Conservation (phyloP, 2,329 filamentous ascomycete species). For the Polytolypa hystricis region DNA sequence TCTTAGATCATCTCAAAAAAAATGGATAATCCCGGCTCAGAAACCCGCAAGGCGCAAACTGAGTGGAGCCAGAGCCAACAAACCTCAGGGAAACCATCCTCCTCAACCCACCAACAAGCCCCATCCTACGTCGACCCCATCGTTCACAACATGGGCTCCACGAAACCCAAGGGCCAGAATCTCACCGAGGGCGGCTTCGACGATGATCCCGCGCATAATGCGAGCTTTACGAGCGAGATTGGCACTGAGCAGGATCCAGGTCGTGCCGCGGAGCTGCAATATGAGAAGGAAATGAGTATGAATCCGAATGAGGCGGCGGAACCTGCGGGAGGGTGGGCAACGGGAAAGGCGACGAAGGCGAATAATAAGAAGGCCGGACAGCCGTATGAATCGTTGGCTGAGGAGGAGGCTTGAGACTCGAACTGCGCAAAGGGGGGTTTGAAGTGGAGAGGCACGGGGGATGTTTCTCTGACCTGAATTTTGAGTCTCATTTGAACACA, state of each 20-base stretch:
- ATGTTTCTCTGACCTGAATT: too few species aligned
- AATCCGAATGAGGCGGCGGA: slow-evolving; percentile 18
- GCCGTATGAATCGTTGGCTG: slow-evolving; percentile 12
- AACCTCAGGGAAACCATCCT: slow-evolving; percentile 16
- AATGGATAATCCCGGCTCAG: slow-evolving; percentile 10
- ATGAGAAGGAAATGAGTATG: slow-evolving; percentile 22
- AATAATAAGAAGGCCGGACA: slow-evolving; percentile 7
- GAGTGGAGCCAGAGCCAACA: slow-evolving; percentile 16
- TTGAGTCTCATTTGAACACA: too few species aligned
- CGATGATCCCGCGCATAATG: slow-evolving; percentile 32
- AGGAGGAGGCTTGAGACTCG: slow-evolving; percentile 10
- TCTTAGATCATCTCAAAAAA: slow-evolving; percentile 22
- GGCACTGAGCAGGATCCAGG: slow-evolving; percentile 46
- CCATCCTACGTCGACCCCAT: slow-evolving; percentile 28
- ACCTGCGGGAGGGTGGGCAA: slow-evolving; percentile 17
- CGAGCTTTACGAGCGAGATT: slow-evolving; percentile 42
- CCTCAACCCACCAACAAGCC: slow-evolving; percentile 21
- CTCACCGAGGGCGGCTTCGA: slow-evolving; percentile 39
- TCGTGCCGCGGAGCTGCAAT: slow-evolving; percentile 33
- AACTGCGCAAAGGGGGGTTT: too few species aligned
- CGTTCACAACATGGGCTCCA: slow-evolving; percentile 20
- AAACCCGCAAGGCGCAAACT: slow-evolving; percentile 17
- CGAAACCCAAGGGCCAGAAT: slow-evolving; percentile 42
- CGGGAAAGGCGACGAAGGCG: slow-evolving; percentile 1
- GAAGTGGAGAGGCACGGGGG: too few species aligned